Evolutionary conservation across 192 early-diverging fungal genomes (phyloP).

Genomic region (Glomus cerebriforme): DNA sequence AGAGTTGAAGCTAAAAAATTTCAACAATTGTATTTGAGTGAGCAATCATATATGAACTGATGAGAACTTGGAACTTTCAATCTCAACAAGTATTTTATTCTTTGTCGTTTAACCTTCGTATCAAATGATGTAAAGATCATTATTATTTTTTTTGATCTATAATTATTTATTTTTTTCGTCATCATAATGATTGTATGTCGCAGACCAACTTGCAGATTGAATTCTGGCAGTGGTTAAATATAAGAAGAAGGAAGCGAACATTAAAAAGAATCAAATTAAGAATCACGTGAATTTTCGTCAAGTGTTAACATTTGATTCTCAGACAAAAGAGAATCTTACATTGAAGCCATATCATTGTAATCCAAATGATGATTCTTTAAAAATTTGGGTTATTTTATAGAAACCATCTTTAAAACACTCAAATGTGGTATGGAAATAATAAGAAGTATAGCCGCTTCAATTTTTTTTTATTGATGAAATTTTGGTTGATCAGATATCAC

Average conservation of each 20-base stretch:
- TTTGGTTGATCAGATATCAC: conserved; percentile 22
- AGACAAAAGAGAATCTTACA: conserved; percentile 97
- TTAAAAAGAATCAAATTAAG: conserved; percentile 86
- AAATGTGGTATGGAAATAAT: conserved; percentile 88
- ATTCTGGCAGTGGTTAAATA: conserved; percentile 72
- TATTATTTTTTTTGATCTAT: too few species aligned
- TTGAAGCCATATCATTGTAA: conserved; percentile 60
- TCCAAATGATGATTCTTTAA: background rate
- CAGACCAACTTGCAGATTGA: conserved; percentile 74
- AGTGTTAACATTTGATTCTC: conserved; percentile 92
- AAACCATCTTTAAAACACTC: conserved; percentile 33
- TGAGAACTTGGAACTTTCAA: conserved; percentile 97
- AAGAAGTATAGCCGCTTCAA: too few species aligned
- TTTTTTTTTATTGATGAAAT: conserved; percentile 36
- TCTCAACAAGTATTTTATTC: conserved; percentile 75
- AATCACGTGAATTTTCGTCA: conserved; percentile 92
- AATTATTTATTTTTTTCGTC: conserved; percentile 91
- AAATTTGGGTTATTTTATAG: conserved; percentile 49
- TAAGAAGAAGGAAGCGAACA: conserved; percentile 64
- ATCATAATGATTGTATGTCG: conserved; percentile 85
- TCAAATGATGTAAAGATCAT: too few species aligned
- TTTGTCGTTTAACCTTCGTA: too few species aligned
- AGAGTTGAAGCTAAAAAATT: conserved; percentile 79
- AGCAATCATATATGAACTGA: conserved; percentile 80
- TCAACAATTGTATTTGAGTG: conserved; percentile 79